Conservation (phyloP, 2,329 filamentous ascomycete species). For the Ophiostoma quercus region DNA sequence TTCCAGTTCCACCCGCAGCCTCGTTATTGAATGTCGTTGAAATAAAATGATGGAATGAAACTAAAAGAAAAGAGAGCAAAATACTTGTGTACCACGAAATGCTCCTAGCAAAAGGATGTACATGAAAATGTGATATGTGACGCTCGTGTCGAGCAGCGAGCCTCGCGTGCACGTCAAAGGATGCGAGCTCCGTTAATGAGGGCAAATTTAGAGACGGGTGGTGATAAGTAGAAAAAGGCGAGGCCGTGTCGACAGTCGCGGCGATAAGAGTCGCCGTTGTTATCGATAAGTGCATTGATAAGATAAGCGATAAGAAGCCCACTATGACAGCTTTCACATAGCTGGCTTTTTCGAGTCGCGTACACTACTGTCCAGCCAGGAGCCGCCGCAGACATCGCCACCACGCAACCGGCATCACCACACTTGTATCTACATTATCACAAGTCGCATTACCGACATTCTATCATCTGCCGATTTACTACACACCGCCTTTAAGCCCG, state of each 20-base stretch:
- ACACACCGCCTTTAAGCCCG: not conserved
- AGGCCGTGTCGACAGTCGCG: not conserved
- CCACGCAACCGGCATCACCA: not conserved
- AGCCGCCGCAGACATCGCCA: not conserved
- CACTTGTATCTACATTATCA: not conserved
- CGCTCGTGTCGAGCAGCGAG: not conserved
- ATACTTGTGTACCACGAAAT: not conserved
- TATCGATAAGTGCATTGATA: not conserved
- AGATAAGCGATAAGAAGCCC: not conserved
- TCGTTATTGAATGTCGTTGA: not conserved
- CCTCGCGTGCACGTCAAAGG: not conserved
- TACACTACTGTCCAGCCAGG: not conserved
- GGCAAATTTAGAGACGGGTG: slow-evolving; percentile 1
- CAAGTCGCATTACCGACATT: not conserved
- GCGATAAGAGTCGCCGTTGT: not conserved
- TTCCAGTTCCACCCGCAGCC: slow-evolving; percentile 2
- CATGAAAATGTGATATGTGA: not conserved
- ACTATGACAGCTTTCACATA: slow-evolving; percentile 8
- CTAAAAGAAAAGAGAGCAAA: not conserved
- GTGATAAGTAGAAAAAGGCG: not conserved
- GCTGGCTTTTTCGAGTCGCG: slow-evolving; percentile 19
- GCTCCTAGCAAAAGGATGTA: not conserved
- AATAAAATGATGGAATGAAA: not conserved
- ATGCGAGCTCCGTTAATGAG: slow-evolving; percentile 1
- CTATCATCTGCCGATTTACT: not conserved